Conservation (phyloP, 2,329 filamentous ascomycete genomes). For the Zymoseptoria brevis region DNA sequence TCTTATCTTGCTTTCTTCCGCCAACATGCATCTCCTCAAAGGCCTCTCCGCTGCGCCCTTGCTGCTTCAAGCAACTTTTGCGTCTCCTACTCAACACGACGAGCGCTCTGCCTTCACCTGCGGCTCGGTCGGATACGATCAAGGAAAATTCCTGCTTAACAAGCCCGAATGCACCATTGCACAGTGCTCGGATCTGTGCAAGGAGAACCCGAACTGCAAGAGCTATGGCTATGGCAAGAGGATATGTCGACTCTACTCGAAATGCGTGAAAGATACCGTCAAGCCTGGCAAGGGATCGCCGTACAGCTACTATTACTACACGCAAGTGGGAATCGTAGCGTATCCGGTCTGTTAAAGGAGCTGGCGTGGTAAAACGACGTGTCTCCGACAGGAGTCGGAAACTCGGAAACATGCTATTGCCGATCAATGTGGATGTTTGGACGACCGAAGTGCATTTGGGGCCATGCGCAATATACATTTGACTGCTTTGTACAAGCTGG, state of each 20-base stretch:
- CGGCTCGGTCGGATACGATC: not conserved
- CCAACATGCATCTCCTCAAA: not conserved
- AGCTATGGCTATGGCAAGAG: not conserved
- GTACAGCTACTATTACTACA: no score
- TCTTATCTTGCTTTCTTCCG: not conserved
- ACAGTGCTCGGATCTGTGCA: constrained; percentile 1
- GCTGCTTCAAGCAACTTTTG: not conserved
- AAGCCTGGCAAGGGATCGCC: not conserved
- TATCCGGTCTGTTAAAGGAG: no score
- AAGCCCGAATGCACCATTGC: not conserved
- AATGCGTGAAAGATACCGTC: not conserved
- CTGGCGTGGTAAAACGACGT: no score
- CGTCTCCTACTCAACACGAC: not conserved
- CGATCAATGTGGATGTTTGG: no score
- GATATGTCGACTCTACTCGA: not conserved
- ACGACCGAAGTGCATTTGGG: no score
- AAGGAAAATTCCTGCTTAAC: not conserved
- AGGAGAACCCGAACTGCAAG: constrained; percentile 1
- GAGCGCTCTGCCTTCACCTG: not conserved
- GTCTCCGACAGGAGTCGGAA: no score
- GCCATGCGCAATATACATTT: no score
- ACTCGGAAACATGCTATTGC: no score
- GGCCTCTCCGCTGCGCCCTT: not conserved
- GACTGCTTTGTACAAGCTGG: no score
- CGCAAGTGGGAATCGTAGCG: no score